Base-by-base conservation (phyloP, 805 yeast species). In the Wickerhamiella sergipiensis region DNA sequence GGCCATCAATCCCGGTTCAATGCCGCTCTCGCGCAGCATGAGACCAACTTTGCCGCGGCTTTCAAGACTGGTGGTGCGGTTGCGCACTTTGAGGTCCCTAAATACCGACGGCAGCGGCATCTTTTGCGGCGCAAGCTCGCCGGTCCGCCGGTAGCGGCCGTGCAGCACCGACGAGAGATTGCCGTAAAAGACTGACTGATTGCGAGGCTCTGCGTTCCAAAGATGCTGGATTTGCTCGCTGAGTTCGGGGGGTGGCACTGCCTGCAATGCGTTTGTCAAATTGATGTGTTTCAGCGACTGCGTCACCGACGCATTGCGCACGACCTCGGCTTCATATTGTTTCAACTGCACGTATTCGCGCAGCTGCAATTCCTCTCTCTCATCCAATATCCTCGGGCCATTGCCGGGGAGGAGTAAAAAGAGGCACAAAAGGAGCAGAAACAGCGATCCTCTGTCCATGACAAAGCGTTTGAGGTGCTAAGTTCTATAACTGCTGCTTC, bases 291-390 rank as follows among this genome's bases (percentile, higher is more conserved):
- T 18, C 19, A 51, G 47, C 10, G 49, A 22, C 17, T 49, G 21
- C 29, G 86, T 77, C 33, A 81, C 64, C 0, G 74, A 70, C 43
- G 76, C 62, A 39, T 71, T 67, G 13, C 55, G 57, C 33, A 81
- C 63, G 1, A 64, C 60, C 2, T 63, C 55, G 22, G 66, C 49
- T n/a, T 57, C 64, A 60, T 47, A 62, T 72, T 56, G 57, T 57
- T 53, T 57, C 55, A 46, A 60, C 62, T 54, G 53, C 59, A 72
- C 31, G 52, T 70, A 73, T 3, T 66, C 59, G 46, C 67, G 70
- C 47, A 75, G 59, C 53, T 70, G 73, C 46, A 57, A 18, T 13
- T 36, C 40, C 19, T 36, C 40, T n/a, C 15, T 36, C 13, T 36
- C 40, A 17, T 36, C 40, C 19, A 36, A 13, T n/a, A 36, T 36